These are phyloP conservation scores for Coemansia sp. DNA, from an alignment of 192 early-diverging fungal genomes.

Conservation along the genomic window DNA sequence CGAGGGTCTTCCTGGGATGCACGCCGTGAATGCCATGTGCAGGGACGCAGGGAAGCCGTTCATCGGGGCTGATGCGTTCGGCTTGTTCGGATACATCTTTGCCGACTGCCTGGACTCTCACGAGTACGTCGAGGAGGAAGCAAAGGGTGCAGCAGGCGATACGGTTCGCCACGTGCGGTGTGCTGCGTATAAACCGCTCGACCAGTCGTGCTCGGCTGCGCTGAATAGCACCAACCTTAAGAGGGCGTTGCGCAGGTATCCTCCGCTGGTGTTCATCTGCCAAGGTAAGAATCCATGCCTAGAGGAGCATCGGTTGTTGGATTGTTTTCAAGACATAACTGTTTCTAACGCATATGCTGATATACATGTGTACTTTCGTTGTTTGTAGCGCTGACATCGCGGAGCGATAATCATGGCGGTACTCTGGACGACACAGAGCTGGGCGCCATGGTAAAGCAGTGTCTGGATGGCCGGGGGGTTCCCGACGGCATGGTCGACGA, in stretches of 20 bases:
- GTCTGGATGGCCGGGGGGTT: conserved; percentile 19
- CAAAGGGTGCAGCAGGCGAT: not conserved
- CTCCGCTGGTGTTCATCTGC: conserved; percentile 38
- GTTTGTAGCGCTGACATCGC: conserved; percentile 16
- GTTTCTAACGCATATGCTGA: too few relatives aligned
- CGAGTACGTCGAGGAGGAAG: conserved; percentile 31
- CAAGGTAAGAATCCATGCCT: conserved; percentile 41
- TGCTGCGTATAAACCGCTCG: conserved; percentile 17
- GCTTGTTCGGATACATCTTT: conserved; percentile 85
- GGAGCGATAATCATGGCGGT: not conserved
- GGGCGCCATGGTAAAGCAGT: not conserved
- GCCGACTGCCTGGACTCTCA: conserved; percentile 59
- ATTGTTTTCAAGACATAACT: too few relatives aligned
- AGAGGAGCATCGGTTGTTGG: too few relatives aligned
- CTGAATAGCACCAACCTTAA: conserved; percentile 2
- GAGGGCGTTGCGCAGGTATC: conserved; percentile 29
- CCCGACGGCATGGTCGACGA: conserved; percentile 22
- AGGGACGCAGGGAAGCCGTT: conserved; percentile 56
- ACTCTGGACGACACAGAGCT: not conserved
- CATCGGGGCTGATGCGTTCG: conserved; percentile 65
- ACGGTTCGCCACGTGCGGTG: not conserved
- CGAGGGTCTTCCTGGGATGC: conserved; percentile 10
- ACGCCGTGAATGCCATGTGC: conserved; percentile 58
- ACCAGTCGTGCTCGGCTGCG: conserved; percentile 9
- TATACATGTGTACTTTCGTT: not conserved